phyloP scores from a whole-genome alignment of 2,329 filamentous ascomycete species.

The Aspergillus viridinutans region DNA sequence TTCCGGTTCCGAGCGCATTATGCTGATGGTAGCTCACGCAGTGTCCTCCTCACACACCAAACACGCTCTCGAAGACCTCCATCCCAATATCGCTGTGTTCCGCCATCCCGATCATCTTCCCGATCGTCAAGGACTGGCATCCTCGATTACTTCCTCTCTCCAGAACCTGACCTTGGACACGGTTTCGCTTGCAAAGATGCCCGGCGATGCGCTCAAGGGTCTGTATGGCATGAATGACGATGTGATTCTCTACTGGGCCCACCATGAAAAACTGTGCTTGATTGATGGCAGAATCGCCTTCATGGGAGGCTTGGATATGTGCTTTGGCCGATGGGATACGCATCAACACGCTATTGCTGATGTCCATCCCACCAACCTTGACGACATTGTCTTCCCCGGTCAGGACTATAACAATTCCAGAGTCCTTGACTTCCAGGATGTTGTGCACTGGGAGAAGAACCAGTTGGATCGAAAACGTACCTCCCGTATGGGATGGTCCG shows the following conservation, averaged over 20 bases:
- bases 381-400: constrained; percentile 75
- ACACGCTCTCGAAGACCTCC: constrained; percentile 68
- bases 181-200: constrained; percentile 58
- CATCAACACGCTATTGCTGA: constrained; percentile 82
- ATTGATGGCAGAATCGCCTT: constrained; percentile 77
- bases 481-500: constrained; percentile 90
- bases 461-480: constrained; percentile 75
- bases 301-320: constrained; percentile 88
- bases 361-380: constrained; percentile 72
- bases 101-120: constrained; percentile 85
- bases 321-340: constrained; percentile 84
- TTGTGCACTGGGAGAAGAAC: constrained; percentile 76
- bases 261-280: constrained; percentile 86
- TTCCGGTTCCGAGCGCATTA: not conserved
- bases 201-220: constrained; percentile 68
- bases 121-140: constrained; percentile 63
- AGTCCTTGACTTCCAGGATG: constrained; percentile 75
- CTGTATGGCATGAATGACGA: constrained; percentile 79
- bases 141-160: constrained; percentile 53
- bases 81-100: constrained; percentile 83
- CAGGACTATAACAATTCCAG: constrained; percentile 91
- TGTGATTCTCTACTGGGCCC: constrained; percentile 84
- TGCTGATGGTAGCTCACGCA: constrained; percentile 16
- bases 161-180: constrained; percentile 54
- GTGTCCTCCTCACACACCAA: constrained; percentile 72